phyloP scores from a whole-genome alignment of 768 basidiomycete genomes.

The Mrakia gelida region DNA sequence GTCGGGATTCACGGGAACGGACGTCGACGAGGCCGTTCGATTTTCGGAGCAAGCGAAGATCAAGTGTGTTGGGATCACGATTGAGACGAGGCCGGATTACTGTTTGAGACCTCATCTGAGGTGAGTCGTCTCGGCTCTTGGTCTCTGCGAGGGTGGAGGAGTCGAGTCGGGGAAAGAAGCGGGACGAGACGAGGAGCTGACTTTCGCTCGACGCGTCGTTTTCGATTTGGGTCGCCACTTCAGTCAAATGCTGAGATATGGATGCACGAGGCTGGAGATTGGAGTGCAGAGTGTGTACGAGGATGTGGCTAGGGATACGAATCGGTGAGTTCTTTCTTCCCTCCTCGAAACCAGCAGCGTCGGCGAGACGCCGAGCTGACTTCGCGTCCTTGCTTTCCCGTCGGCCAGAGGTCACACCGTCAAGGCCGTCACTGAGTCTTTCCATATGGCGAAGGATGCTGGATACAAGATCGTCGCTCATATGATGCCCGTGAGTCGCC shows the following conservation, averaged over 20 bases:
- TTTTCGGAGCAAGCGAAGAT: constrained; percentile 97
- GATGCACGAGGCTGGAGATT: constrained; percentile 95
- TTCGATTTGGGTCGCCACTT: neutral
- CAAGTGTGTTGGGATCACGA: constrained; percentile 97
- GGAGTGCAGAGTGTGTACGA: constrained; percentile 99
- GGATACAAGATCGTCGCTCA: constrained; percentile 99
- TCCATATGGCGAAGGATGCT: constrained; percentile 96
- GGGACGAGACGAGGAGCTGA: neutral
- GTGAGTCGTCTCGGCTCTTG: constrained; percentile 44
- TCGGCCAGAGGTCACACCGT: constrained; percentile 77
- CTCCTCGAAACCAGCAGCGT: no score
- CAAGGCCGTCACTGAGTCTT: constrained; percentile 90
- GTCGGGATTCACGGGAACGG: constrained; percentile 85
- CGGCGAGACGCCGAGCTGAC: neutral
- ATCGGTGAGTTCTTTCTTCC: constrained; percentile 51
- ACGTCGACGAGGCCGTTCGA: constrained; percentile 94
- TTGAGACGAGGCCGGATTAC: constrained; percentile 97
- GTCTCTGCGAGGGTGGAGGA: neutral
- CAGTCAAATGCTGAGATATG: constrained; percentile 98
- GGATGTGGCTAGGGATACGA: constrained; percentile 97
- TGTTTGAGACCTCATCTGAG: constrained; percentile 93
- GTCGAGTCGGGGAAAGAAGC: neutral
- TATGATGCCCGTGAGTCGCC: constrained; percentile 61
- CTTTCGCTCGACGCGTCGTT: neutral
- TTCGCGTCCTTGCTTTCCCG: neutral